phyloP scores from a whole-genome alignment of 345 rosid species.

The Camelina hispida region DNA sequence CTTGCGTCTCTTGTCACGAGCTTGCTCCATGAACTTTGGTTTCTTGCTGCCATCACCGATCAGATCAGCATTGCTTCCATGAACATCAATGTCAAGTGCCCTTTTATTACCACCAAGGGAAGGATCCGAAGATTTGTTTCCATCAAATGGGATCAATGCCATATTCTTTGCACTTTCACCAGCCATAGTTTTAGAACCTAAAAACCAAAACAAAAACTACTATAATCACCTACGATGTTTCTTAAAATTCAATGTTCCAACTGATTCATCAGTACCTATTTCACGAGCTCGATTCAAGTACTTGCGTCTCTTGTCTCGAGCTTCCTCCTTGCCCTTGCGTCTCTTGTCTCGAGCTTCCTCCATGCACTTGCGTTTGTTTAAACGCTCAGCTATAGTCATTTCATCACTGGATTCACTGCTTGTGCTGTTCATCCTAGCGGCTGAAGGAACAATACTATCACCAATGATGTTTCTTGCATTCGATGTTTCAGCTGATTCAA shows the following conservation, averaged over 20 bases:
- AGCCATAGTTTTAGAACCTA: not conserved
- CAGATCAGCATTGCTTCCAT: not conserved
- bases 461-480: not conserved
- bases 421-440: constrained; percentile 12
- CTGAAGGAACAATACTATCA: not conserved
- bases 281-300: not conserved
- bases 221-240: not conserved
- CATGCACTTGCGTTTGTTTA: not conserved
- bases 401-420: not conserved
- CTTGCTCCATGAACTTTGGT: too few relatives aligned
- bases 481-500: not conserved
- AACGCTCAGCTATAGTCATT: too few relatives aligned
- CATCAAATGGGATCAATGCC: not conserved
- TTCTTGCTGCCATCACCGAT: too few relatives aligned
- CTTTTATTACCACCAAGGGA: not conserved
- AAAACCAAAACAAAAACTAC: not conserved
- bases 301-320: not conserved
- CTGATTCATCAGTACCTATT: not conserved
- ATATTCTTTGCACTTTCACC: not conserved
- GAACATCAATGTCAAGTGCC: not conserved
- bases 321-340: not conserved
- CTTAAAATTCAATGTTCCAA: not conserved
- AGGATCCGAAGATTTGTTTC: constrained; percentile 12
- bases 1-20: too few relatives aligned
- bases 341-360: not conserved